Conservation (phyloP, 805 yeast genomes). For the Spathaspora boniae region DNA sequence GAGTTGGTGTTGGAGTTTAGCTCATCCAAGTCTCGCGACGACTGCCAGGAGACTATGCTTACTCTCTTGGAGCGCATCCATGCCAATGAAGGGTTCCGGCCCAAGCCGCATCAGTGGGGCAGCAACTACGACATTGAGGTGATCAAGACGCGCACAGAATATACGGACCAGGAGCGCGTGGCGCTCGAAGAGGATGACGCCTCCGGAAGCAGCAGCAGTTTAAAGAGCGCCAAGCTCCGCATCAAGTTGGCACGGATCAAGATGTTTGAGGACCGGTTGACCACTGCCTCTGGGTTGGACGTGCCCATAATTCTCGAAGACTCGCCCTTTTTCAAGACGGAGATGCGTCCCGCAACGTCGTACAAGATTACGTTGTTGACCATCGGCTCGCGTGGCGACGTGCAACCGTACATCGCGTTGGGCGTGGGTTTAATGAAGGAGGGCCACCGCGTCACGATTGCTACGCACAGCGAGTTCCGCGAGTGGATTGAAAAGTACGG, state of each 20-base stretch:
- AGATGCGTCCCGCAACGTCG: slow-evolving; percentile 50
- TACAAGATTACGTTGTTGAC: slow-evolving; percentile 69
- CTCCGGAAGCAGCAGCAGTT: slow-evolving; percentile 6
- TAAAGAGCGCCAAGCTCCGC: slow-evolving; percentile 18
- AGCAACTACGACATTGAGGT: slow-evolving; percentile 16
- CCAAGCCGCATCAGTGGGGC: slow-evolving; percentile 25
- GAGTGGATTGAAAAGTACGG: slow-evolving; percentile 71
- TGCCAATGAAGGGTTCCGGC: slow-evolving; percentile 19
- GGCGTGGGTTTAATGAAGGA: slow-evolving; percentile 73
- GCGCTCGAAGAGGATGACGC: background rate
- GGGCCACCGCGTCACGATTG: slow-evolving; percentile 82
- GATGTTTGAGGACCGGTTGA: slow-evolving; percentile 65
- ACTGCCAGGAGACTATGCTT: slow-evolving; percentile 55
- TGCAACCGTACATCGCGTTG: slow-evolving; percentile 92
- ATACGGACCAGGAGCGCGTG: slow-evolving; percentile 4
- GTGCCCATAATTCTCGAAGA: slow-evolving; percentile 70
- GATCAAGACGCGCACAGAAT: slow-evolving; percentile 12
- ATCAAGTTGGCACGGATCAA: slow-evolving; percentile 58
- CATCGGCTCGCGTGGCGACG: slow-evolving; percentile 95
- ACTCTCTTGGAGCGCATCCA: slow-evolving; percentile 46
- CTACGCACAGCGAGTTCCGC: slow-evolving; percentile 79
- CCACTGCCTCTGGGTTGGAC: slow-evolving; percentile 56
- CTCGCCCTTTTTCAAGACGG: slow-evolving; percentile 51
- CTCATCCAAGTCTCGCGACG: slow-evolving; percentile 62
- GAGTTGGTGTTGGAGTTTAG: slow-evolving; percentile 77